These are phyloP conservation scores for Raphidocelis subcapitata DNA, from an alignment of 139 green algal species.

Conservation along the genomic window DNA sequence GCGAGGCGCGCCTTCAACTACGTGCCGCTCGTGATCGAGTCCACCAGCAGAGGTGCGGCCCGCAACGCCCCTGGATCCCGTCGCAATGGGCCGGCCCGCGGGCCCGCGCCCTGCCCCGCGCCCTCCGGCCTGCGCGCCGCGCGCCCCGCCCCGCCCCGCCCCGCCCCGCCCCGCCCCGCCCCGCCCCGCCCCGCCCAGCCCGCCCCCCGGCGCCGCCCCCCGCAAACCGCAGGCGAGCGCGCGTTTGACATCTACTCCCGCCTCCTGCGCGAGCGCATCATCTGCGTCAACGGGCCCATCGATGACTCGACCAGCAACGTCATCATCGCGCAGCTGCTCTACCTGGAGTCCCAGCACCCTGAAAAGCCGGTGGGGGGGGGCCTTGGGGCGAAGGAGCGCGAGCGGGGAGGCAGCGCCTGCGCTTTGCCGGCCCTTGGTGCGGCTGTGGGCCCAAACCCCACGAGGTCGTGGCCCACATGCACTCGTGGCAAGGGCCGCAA, in stretches of 20 bases:
- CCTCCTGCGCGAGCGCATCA: slow-evolving; percentile 89
- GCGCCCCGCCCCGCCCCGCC: no score
- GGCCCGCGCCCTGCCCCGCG: no score
- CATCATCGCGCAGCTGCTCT: slow-evolving; percentile 92
- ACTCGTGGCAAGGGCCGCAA: no score
- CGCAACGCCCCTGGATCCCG: slow-evolving; percentile 21
- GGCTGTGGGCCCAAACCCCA: no score
- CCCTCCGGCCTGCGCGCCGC: no score
- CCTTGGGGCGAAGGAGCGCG: no score
- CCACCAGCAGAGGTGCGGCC: slow-evolving; percentile 8
- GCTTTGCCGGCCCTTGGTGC: no score
- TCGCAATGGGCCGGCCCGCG: slow-evolving; percentile 42
- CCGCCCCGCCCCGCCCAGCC: no score
- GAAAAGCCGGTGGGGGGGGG: slow-evolving; percentile 76
- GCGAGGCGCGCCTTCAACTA: slow-evolving; percentile 19
- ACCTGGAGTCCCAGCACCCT: slow-evolving; percentile 90
- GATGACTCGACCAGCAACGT: slow-evolving; percentile 79
- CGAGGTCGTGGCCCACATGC: no score
- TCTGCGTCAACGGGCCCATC: slow-evolving; percentile 85
- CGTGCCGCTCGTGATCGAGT: slow-evolving; percentile 31
- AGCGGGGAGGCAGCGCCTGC: no score
- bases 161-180: no score
- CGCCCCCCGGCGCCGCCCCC: no score
- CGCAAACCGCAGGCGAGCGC: slow-evolving; percentile 58
- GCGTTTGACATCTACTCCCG: slow-evolving; percentile 94